Evolutionary conservation across 805 yeast genomes (phyloP).

Genomic region (Candida cerambycidarum): DNA sequence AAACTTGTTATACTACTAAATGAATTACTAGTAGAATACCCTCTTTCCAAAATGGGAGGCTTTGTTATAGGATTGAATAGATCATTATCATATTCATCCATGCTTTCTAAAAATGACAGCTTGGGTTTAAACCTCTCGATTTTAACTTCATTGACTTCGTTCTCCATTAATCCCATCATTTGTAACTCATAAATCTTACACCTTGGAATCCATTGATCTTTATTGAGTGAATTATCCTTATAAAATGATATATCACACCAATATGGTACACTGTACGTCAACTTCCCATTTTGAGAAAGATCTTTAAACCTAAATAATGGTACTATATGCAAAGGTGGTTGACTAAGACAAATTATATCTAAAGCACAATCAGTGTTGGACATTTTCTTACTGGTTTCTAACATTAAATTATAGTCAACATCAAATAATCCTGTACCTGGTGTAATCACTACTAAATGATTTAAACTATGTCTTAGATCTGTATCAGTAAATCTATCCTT

Average conservation of each 20-base stretch:
- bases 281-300: constrained; percentile 35
- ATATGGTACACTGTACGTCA: constrained; percentile 81
- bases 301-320: constrained; percentile 75
- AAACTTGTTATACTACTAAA: background rate
- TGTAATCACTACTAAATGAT: constrained; percentile 82
- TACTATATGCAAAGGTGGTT: constrained; percentile 89
- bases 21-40: background rate
- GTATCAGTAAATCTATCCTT: constrained; percentile 79
- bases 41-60: background rate
- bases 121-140: constrained; percentile 55
- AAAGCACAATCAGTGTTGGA: constrained; percentile 79
- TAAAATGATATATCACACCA: constrained; percentile 96
- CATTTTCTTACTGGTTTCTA: constrained; percentile 73
- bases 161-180: constrained; percentile 98
- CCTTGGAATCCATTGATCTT: constrained; percentile 82
- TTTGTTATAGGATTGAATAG: constrained; percentile 42
- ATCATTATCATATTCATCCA: constrained; percentile 65
- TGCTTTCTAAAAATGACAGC: constrained; percentile 53
- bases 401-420: constrained; percentile 76
- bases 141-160: constrained; percentile 70
- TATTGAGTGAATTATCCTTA: constrained; percentile 51
- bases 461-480: constrained; percentile 85
- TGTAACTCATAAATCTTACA: constrained; percentile 93
- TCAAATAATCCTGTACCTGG: constrained; percentile 95
- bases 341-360: constrained; percentile 83